Evolutionary conservation across 164 flowering plant species (phyloP).

Genomic region (Berberis vulgaris): DNA sequence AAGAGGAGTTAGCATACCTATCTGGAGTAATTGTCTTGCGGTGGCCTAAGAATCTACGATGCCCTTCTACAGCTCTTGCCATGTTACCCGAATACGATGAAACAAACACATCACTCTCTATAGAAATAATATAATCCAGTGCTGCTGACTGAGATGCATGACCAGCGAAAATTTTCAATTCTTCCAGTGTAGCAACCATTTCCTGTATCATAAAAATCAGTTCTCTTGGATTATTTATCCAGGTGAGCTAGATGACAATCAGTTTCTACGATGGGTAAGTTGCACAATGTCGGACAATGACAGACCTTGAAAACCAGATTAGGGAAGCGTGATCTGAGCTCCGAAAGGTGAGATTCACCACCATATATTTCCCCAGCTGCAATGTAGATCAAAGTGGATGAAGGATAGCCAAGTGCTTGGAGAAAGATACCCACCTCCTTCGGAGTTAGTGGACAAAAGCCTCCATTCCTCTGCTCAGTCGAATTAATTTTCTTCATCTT

Average conservation of each 20-base stretch:
- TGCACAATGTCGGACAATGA: neutral
- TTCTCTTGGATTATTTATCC: neutral
- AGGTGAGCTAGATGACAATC: too few relatives aligned
- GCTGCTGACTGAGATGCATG: constrained; percentile 95
- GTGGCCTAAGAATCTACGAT: constrained; percentile 86
- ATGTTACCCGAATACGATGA: constrained; percentile 94
- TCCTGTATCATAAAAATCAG: constrained; percentile 43
- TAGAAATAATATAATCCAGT: constrained; percentile 78
- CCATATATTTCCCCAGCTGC: constrained; percentile 98
- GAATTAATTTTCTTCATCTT: constrained; percentile 81
- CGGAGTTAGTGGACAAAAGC: constrained; percentile 89
- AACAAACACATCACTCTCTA: constrained; percentile 86
- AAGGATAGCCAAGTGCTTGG: constrained; percentile 75
- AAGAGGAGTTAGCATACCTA: constrained; percentile 37
- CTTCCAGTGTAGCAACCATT: constrained; percentile 57
- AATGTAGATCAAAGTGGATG: constrained; percentile 71
- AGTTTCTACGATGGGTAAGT: too few relatives aligned
- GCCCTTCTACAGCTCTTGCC: constrained; percentile 98
- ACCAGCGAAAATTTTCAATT: constrained; percentile 43
- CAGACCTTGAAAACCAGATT: constrained; percentile 77
- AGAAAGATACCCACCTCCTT: constrained; percentile 91
- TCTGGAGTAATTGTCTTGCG: constrained; percentile 82
- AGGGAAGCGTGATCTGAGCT: constrained; percentile 68
- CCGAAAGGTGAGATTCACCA: constrained; percentile 57
- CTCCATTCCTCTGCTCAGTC: constrained; percentile 78